These are phyloP conservation scores for Rhododendron mucronatum DNA, from an alignment of 148 eudicot genomes.

Conservation along the genomic window DNA sequence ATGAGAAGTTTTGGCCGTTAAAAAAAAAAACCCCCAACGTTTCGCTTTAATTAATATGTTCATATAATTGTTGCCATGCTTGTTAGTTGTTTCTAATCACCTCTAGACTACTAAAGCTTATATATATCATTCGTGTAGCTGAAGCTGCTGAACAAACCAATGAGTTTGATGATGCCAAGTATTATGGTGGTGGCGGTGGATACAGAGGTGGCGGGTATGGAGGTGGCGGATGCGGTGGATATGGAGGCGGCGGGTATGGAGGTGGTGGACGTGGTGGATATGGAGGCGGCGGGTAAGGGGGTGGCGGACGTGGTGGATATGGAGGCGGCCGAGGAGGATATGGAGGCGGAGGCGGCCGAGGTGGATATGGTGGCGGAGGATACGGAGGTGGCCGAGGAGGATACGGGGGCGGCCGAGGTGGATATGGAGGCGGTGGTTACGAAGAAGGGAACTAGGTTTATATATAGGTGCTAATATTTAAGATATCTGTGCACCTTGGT, in stretches of 20 bases:
- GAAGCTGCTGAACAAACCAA: neutral
- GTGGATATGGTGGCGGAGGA: neutral
- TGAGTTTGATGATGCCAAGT: neutral
- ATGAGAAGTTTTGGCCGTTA: too few relatives aligned
- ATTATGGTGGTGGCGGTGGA: neutral
- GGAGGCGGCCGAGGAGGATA: neutral
- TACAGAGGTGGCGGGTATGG: too few relatives aligned
- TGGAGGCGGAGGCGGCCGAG: neutral
- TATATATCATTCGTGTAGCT: neutral
- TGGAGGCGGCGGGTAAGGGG: neutral
- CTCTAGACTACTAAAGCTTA: too few relatives aligned
- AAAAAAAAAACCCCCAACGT: too few relatives aligned
- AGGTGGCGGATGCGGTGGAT: neutral
- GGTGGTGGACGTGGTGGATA: neutral
- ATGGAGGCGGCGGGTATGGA: neutral
- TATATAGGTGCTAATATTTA: neutral
- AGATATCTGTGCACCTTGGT: neutral
- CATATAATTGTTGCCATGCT: neutral
- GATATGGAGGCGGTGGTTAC: neutral
- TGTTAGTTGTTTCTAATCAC: too few relatives aligned
- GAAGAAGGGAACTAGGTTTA: neutral
- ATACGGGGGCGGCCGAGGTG: neutral
- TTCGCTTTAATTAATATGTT: too few relatives aligned
- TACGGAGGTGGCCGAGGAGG: neutral
- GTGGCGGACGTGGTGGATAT: too few relatives aligned